These are phyloP conservation scores for Dictyostelium brefeldianum DNA, from an alignment of 78 protist genomes.

Conservation along the genomic window DNA sequence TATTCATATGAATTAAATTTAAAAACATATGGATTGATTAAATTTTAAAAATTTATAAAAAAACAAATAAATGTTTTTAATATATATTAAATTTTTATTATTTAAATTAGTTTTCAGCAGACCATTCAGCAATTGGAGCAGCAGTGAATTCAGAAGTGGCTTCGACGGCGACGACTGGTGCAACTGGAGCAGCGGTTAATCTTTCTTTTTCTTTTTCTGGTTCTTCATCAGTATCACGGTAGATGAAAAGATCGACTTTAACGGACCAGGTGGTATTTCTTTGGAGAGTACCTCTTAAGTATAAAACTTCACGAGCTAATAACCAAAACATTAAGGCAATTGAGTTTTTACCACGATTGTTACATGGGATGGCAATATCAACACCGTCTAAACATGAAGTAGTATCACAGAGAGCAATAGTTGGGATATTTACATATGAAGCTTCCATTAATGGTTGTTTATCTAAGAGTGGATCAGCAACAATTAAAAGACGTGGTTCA, in stretches of 20 bases:
- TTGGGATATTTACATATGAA: slow-evolving; percentile 98
- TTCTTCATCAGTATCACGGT: slow-evolving; percentile 79
- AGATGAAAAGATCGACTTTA: slow-evolving; percentile 92
- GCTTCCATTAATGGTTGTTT: slow-evolving; percentile 98
- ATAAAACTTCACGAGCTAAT: slow-evolving; percentile 99
- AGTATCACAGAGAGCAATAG: slow-evolving; percentile 99
- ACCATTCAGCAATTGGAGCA: slow-evolving; percentile 12
- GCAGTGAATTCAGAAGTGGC: slow-evolving; percentile 9
- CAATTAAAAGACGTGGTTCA: slow-evolving; percentile 99
- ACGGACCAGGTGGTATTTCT: slow-evolving; percentile 97
- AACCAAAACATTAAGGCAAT: slow-evolving; percentile 99
- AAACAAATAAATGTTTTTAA: neutral
- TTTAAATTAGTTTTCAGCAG: slow-evolving; percentile 7
- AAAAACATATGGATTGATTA: too few relatives aligned
- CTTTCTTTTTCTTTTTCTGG: slow-evolving; percentile 44
- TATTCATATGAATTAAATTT: neutral
- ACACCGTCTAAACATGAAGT: slow-evolving; percentile 96
- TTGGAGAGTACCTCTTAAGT: slow-evolving; percentile 96
- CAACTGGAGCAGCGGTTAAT: slow-evolving; percentile 30
- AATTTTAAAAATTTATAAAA: too few relatives aligned
- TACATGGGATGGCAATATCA: slow-evolving; percentile 99
- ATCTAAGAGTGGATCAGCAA: slow-evolving; percentile 98
- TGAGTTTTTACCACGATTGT: slow-evolving; percentile 97
- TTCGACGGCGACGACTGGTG: slow-evolving; percentile 41
- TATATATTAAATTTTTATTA: neutral